A percentile compares a stretch with the other conserved stretches of the same genome.
Evolutionary conservation across 139 green algal genomes (phyloP).

Genomic region (Volvox reticuliferus): DNA sequence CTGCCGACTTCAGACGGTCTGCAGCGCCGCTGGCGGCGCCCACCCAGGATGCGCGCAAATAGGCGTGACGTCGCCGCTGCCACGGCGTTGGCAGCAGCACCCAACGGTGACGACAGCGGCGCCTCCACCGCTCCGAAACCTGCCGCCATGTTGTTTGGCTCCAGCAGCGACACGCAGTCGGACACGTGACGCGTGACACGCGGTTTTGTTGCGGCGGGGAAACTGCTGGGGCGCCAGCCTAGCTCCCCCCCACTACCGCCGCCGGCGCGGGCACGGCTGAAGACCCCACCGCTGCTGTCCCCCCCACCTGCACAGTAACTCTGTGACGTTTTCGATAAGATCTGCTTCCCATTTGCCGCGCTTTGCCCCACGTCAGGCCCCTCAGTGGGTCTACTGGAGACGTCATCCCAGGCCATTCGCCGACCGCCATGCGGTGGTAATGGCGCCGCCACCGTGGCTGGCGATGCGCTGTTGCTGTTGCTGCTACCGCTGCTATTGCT

Average conservation of each 20-base stretch:
- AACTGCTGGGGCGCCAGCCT: constrained; percentile 11
- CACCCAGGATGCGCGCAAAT: background rate
- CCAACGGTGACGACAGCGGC: background rate
- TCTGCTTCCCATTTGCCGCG: too few species aligned
- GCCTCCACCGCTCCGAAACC: background rate
- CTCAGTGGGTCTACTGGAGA: too few species aligned
- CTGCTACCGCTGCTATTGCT: background rate
- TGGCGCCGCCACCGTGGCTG: background rate
- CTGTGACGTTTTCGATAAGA: too few species aligned
- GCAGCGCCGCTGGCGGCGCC: background rate
- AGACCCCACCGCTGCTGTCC: background rate
- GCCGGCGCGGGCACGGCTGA: background rate
- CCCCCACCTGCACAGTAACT: too few species aligned
- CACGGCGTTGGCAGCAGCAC: background rate
- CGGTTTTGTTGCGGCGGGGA: constrained; percentile 21
- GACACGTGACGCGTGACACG: background rate
- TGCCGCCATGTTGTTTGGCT: background rate
- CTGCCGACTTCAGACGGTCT: background rate
- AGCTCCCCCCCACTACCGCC: background rate
- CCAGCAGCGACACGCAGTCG: background rate
- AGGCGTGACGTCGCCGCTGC: background rate
- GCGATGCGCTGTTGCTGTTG: background rate
- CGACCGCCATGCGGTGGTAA: background rate
- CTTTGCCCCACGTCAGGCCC: too few species aligned
- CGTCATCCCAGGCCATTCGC: background rate